Base-by-base conservation (phyloP, 371 early-diverging fungal species). In the Mucor piriformis region DNA sequence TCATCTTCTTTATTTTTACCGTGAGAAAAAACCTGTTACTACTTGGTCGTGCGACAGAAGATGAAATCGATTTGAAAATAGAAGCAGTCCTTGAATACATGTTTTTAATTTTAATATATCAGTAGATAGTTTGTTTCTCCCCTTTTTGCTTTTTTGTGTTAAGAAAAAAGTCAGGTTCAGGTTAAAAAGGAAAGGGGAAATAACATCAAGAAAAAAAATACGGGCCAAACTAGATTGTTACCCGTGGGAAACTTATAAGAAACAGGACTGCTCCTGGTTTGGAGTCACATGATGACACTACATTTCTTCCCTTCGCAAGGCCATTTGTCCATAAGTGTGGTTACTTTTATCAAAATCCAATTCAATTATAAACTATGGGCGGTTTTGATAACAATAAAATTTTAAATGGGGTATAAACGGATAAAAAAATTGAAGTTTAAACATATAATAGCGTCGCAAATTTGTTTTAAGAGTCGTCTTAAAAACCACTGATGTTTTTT, bases 21-120 rank as follows among this genome's bases (percentile, higher is more conserved):
- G 64, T 63, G 64, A 58, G 64, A 63, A 63, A 63, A 52, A 57
- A 46, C 21, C 23, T 50, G 21, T 48, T 25, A 38, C 27, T 49
- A 23, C 34, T 49, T 50, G 59, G 34, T n/a, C 63, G 56, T 57
- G 47, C 47, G 11, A 52, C 37, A 32, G 44, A 52, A 33, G 51
- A 47, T 29, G 63, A 63, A 42, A 57, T 18, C 10, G 52, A 32
- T 52, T 32, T 52, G 7, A 61, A 24, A 50, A 49, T 55, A 43
- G 49, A 40, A 49, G 40, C 27, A 56, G 38, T 48, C 46, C 62
- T 50, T 56, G n/a, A 49, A 29, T 49, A 49, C 49, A 49, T 29
- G 25, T 49, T 49, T 29, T 0, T 49, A 20, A 10, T 20, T 29
- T 29, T 29, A 8, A 29, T 29, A 8, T 29, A 4, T 29, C 8